A percentile compares a stretch with the other conserved stretches of the same genome.
These are phyloP conservation scores for Calonectria pseudoturangicola DNA, from an alignment of 2,329 filamentous ascomycete genomes.

Conservation along the genomic window DNA sequence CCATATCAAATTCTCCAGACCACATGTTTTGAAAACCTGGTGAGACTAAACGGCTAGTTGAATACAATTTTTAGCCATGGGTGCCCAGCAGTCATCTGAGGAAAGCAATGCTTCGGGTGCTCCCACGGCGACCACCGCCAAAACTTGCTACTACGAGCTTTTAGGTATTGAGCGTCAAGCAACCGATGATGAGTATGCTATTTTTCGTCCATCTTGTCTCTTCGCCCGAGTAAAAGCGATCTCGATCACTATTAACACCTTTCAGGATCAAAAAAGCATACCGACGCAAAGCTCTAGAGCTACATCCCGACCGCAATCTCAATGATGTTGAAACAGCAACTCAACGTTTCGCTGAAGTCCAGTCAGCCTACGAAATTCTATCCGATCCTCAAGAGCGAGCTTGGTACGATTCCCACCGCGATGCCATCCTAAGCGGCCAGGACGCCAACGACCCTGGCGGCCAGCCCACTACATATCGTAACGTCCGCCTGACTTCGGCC, in stretches of 20 bases:
- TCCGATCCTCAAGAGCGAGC: conserved; percentile 96
- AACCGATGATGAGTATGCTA: conserved; percentile 84
- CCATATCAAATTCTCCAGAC: background rate
- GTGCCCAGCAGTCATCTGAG: conserved; percentile 73
- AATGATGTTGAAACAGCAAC: conserved; percentile 90
- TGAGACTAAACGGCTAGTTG: background rate
- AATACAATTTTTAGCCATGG: conserved; percentile 62
- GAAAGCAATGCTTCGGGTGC: conserved; percentile 59
- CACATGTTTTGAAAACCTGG: background rate
- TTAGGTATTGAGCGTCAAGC: conserved; percentile 83
- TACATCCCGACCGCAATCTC: conserved; percentile 96
- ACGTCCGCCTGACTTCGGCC: conserved; percentile 85
- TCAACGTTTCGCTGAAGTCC: conserved; percentile 90
- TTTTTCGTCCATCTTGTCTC: conserved; percentile 18
- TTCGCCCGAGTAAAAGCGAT: background rate
- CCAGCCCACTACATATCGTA: conserved; percentile 77
- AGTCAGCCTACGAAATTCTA: conserved; percentile 95
- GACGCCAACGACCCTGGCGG: conserved; percentile 66
- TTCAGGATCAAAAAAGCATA: conserved; percentile 93
- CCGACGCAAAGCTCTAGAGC: conserved; percentile 89
- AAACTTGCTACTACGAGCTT: conserved; percentile 91
- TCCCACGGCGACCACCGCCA: conserved; percentile 65
- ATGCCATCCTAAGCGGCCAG: conserved; percentile 84
- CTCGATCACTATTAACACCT: background rate
- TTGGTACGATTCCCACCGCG: conserved; percentile 97